Conservation (phyloP, 1,284 basidiomycete genomes). For the Thelephora terrestris region DNA sequence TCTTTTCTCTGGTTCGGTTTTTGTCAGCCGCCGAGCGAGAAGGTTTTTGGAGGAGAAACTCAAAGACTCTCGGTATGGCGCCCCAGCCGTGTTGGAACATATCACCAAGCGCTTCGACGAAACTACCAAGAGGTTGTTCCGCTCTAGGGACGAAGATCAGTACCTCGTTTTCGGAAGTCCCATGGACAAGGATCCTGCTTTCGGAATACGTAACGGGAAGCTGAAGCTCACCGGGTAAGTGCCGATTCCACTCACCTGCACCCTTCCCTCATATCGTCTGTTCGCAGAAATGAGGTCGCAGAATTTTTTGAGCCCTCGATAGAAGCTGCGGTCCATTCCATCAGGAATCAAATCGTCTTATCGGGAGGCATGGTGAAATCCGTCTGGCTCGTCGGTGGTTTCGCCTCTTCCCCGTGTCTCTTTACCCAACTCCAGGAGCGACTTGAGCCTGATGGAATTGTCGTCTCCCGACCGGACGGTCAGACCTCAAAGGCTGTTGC, state of each 20-base stretch:
- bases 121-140: conserved; percentile 68
- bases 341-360: conserved; percentile 56
- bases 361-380: conserved; percentile 60
- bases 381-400: conserved; percentile 71
- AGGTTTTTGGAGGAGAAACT: conserved; percentile 65
- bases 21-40: conserved; percentile 62
- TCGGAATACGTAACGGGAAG: conserved; percentile 60
- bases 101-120: conserved; percentile 67
- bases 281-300: conserved; percentile 45
- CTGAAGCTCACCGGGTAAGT: conserved; percentile 59
- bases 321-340: conserved; percentile 57
- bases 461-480: conserved; percentile 62
- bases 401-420: conserved; percentile 70
- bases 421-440: conserved; percentile 64
- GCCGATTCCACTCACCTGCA: conserved; percentile 4
- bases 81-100: conserved; percentile 58
- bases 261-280: conserved; percentile 1
- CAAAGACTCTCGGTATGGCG: conserved; percentile 57
- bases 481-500: conserved; percentile 79
- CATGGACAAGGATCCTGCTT: conserved; percentile 57
- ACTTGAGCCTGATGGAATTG: conserved; percentile 41
- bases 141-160: conserved; percentile 53
- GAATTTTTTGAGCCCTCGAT: conserved; percentile 70
- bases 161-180: conserved; percentile 71
- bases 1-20: conserved; percentile 72